Percentiles rank a stretch among this genome's conserved stretches.
Conservation (phyloP, 164 flowering plant genomes). For the Nymphaea colorata region DNA sequence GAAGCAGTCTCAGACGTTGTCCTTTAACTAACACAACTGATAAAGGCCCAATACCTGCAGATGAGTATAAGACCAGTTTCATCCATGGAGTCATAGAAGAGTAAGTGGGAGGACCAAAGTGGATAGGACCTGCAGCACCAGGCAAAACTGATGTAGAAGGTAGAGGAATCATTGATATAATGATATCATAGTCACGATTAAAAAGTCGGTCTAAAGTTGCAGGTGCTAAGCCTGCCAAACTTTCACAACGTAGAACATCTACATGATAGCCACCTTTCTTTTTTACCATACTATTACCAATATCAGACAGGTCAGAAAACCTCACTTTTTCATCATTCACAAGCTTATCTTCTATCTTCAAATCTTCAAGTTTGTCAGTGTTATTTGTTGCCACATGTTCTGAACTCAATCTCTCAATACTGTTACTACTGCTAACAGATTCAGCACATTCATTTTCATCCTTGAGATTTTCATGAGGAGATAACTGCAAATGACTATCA, state of each 20-base stretch:
- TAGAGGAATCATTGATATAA: slow-evolving; percentile 91
- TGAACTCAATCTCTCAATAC: not conserved
- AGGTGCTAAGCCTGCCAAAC: slow-evolving; percentile 80
- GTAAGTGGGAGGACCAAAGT: slow-evolving; percentile 95
- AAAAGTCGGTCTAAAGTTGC: slow-evolving; percentile 78
- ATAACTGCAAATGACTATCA: slow-evolving; percentile 10
- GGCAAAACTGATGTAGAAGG: slow-evolving; percentile 87
- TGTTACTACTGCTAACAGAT: not conserved
- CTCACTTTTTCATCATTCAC: slow-evolving; percentile 28
- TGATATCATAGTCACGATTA: slow-evolving; percentile 84
- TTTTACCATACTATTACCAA: slow-evolving; percentile 25
- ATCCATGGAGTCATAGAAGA: slow-evolving; percentile 97
- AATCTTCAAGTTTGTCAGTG: slow-evolving; percentile 14
- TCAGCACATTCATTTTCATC: slow-evolving; percentile 16
- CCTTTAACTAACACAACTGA: slow-evolving; percentile 97
- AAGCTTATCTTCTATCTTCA: slow-evolving; percentile 14
- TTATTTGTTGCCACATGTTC: slow-evolving; percentile 12
- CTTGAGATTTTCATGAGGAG: slow-evolving; percentile 17
- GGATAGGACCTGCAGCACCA: slow-evolving; percentile 80
- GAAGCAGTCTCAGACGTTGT: slow-evolving; percentile 81
- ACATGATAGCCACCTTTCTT: slow-evolving; percentile 57
- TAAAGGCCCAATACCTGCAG: slow-evolving; percentile 68
- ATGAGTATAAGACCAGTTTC: slow-evolving; percentile 77
- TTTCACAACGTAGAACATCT: slow-evolving; percentile 96
- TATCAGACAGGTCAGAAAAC: slow-evolving; percentile 21